phyloP scores from a whole-genome alignment of 2,329 filamentous ascomycete species.

The Monosporascus sp. region DNA sequence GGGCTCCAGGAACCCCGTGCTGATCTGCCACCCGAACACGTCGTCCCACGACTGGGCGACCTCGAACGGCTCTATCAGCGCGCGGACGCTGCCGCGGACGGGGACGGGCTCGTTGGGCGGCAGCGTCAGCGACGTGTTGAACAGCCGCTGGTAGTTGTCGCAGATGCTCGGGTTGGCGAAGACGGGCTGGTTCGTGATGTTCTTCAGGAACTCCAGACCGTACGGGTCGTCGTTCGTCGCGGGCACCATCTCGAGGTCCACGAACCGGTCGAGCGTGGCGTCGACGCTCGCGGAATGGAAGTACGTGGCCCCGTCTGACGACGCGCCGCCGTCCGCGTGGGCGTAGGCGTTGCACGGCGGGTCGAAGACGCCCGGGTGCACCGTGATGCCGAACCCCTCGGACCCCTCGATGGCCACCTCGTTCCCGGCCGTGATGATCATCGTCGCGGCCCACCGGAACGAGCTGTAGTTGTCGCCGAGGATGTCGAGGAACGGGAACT shows the following conservation, averaged over 20 bases:
- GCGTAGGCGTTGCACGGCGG: constrained; percentile 46
- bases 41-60: constrained; percentile 7
- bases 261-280: constrained; percentile 16
- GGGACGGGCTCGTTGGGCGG: constrained; percentile 20
- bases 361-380: constrained; percentile 37
- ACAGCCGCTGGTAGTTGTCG: constrained; percentile 39
- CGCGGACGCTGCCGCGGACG: constrained; percentile 18
- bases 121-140: constrained; percentile 38
- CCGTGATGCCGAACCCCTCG: constrained; percentile 39
- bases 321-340: neutral
- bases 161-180: constrained; percentile 35
- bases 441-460: constrained; percentile 44
- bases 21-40: constrained; percentile 18
- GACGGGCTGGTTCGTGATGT: constrained; percentile 50
- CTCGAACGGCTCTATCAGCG: constrained; percentile 22
- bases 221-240: constrained; percentile 21
- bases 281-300: constrained; percentile 15
- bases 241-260: constrained; percentile 21
- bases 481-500: constrained; percentile 52
- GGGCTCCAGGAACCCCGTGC: constrained; percentile 21
- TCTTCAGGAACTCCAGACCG: constrained; percentile 39
- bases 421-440: constrained; percentile 41
- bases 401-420: constrained; percentile 39
- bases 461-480: constrained; percentile 43
- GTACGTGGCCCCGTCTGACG: constrained; percentile 19